Percentiles rank a stretch among this genome's conserved stretches.
Evolutionary conservation across 345 rosid species (phyloP).

Genomic region (Viola odorata): DNA sequence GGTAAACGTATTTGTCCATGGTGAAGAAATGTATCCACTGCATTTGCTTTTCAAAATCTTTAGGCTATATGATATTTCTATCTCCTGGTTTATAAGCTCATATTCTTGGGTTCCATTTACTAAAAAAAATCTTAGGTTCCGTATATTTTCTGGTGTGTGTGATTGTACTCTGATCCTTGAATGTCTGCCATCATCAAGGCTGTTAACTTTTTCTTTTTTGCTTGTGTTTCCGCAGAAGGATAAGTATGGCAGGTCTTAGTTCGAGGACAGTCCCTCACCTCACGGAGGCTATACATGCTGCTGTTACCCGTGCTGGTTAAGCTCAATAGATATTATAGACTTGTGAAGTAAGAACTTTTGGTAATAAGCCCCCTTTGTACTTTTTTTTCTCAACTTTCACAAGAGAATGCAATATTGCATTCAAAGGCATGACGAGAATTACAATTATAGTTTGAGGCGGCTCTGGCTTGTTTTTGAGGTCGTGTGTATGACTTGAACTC

Average conservation of each 20-base stretch:
- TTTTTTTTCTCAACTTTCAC: neutral
- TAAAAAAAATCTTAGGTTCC: too few relatives aligned
- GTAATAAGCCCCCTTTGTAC: neutral
- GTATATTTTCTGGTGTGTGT: too few relatives aligned
- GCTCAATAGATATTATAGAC: slow-evolving; percentile 2
- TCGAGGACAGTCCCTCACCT: slow-evolving; percentile 33
- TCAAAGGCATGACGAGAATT: neutral
- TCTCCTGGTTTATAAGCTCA: too few relatives aligned
- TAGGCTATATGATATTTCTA: too few relatives aligned
- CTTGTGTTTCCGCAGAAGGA: slow-evolving; percentile 31
- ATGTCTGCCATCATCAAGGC: too few relatives aligned
- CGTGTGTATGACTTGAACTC: too few relatives aligned
- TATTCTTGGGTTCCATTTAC: too few relatives aligned
- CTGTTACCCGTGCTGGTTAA: slow-evolving; percentile 20
- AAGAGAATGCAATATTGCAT: neutral
- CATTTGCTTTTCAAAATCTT: too few relatives aligned
- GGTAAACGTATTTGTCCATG: too few relatives aligned
- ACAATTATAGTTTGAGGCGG: neutral
- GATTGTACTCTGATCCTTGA: too few relatives aligned
- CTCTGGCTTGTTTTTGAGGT: neutral
- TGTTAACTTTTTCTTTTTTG: neutral
- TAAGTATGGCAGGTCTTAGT: slow-evolving; percentile 50
- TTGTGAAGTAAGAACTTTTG: neutral
- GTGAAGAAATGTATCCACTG: too few relatives aligned
- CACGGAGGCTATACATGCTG: slow-evolving; percentile 43